Evolutionary conservation across 2,329 filamentous ascomycete species (phyloP), one percentile per base, ranked within the genome.

Genomic region (Penicillium aurantiogriseum): DNA sequence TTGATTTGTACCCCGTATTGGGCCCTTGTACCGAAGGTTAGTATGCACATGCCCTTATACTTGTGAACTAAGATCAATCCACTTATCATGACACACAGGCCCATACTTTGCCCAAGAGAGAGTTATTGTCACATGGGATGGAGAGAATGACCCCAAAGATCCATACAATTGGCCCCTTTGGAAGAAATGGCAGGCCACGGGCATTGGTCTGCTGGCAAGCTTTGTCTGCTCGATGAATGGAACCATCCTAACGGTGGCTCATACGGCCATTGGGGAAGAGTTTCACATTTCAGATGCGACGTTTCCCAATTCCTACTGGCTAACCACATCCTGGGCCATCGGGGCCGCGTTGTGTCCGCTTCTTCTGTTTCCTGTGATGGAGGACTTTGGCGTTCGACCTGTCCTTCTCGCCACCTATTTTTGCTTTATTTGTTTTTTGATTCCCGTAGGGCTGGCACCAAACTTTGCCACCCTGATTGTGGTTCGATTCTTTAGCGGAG

Each of bases 401-500:
- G 36, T 39, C n/a, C 36, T 39, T 39, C 36, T 39, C 36, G 2
- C 36, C n/a, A 39, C 36, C 36, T 39, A 39, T 39, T 39, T 39
- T 39, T 39, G n/a, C n/a, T 39, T 39, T 39, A 3, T 21, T 19
- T 21, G 36, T 6, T 39, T 39, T 39, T 64, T 78, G 11, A 71
- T 80, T 35, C 72, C 73, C 2, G 77, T 76, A 25, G 76, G 74
- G 0, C 67, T 79, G 25, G 77, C 78, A 5, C 66, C 72, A 8
- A 80, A 80, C 56, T 79, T 77, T 51, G 77, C 77, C 0, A 79
- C 77, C 0, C 59, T 80, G 6, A 71, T 80, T 4, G 69, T 78
- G 0, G 76, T 75, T 3, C 71, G 78, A 0, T 76, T 79, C 50
- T 75, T 80, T 31, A 75, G 76, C 6, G 78, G 78, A 2, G 74